Conservation (phyloP, 2,329 filamentous ascomycete genomes). For the Mycosphaerelloides madeirae region DNA sequence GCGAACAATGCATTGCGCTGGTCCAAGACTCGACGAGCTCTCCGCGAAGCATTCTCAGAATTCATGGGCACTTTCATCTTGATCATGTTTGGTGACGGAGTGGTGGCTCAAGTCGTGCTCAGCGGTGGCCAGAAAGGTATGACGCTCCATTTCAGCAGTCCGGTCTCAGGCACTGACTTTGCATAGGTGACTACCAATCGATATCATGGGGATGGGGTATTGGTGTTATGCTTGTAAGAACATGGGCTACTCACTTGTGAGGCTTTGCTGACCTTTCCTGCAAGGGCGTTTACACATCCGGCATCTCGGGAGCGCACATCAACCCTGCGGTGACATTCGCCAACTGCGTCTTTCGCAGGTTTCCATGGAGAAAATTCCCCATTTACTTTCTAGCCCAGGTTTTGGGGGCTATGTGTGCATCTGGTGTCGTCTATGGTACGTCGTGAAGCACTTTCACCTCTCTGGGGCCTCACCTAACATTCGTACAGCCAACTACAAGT, state of each 20-base stretch:
- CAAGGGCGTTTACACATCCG: constrained; percentile 42
- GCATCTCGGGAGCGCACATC: constrained; percentile 34
- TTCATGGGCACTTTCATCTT: constrained; percentile 63
- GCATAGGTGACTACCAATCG: constrained; percentile 43
- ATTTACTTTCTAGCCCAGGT: constrained; percentile 55
- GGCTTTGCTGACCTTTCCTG: no score
- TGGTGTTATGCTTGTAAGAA: constrained; percentile 55
- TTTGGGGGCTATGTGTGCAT: constrained; percentile 60
- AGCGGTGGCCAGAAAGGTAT: constrained; percentile 45
- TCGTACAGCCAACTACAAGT: constrained; percentile 34
- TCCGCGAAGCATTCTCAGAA: constrained; percentile 61
- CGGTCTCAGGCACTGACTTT: no score
- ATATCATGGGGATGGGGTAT: constrained; percentile 46
- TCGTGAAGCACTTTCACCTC: neutral
- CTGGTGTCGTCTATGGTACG: constrained; percentile 36
- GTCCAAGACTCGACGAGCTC: constrained; percentile 49
- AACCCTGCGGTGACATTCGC: constrained; percentile 61
- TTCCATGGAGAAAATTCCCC: constrained; percentile 59
- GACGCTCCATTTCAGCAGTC: no score
- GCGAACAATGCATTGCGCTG: constrained; percentile 43
- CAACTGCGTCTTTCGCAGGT: constrained; percentile 60
- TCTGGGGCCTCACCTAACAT: neutral
- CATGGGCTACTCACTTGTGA: no score
- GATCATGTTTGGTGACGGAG: constrained; percentile 63
- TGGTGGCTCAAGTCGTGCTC: constrained; percentile 64